Percentiles rank a stretch among this genome's conserved stretches.
Conservation (phyloP, 1,139 yeast genomes). For the Suhomyces kunorum region DNA sequence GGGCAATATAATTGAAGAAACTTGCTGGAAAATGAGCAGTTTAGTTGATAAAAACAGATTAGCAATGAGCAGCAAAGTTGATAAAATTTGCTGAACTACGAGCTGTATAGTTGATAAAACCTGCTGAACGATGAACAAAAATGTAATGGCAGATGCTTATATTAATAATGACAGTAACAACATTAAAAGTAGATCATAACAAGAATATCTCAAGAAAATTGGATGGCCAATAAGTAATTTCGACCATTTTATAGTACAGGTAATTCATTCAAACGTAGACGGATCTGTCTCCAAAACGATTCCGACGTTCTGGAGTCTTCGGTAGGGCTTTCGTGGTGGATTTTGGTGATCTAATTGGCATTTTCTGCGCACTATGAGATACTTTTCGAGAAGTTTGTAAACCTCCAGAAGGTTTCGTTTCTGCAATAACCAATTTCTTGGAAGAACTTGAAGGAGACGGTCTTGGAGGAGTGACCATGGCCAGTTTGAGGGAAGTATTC, state of each 20-base stretch:
- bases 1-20: too few relatives aligned
- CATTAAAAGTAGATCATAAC: too few relatives aligned
- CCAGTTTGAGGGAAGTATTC: background rate
- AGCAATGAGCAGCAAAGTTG: too few relatives aligned
- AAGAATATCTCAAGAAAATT: too few relatives aligned
- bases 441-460: background rate
- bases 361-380: background rate
- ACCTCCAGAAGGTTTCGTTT: background rate
- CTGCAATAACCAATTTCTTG: background rate
- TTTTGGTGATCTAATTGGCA: background rate
- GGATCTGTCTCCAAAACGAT: conserved; percentile 12
- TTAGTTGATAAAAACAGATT: too few relatives aligned
- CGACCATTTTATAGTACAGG: background rate
- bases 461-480: background rate
- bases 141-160: too few relatives aligned
- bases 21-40: too few relatives aligned
- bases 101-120: too few relatives aligned
- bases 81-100: too few relatives aligned
- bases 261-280: background rate
- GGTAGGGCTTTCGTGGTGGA: conserved; percentile 7
- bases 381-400: background rate
- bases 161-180: too few relatives aligned
- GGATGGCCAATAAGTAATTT: too few relatives aligned
- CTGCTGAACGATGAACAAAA: too few relatives aligned
- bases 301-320: conserved; percentile 13